Evolutionary conservation across 441 rosid genomes (phyloP).

Genomic region (Viola pubescens): DNA sequence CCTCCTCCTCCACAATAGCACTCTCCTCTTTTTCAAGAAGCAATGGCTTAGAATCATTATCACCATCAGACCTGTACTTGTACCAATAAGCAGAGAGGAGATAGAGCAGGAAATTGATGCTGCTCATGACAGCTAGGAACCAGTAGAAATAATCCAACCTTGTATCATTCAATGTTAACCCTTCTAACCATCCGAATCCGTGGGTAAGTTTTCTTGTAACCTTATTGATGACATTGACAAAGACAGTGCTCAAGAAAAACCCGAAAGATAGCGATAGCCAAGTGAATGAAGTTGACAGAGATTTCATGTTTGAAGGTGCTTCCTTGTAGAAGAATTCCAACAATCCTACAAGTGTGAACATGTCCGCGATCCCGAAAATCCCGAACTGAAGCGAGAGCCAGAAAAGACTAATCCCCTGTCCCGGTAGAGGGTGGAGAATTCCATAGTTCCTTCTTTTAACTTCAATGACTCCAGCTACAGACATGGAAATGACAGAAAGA

Average conservation of each 20-base stretch:
- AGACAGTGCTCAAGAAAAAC: conserved; percentile 32
- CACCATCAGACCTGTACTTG: conserved; percentile 33
- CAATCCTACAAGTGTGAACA: conserved; percentile 41
- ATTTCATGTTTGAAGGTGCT: conserved; percentile 40
- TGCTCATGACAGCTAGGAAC: conserved; percentile 40
- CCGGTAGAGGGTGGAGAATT: neutral
- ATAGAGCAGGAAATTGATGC: conserved; percentile 33
- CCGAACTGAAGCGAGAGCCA: conserved; percentile 40
- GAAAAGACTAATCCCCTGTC: conserved; percentile 28
- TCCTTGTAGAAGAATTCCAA: conserved; percentile 42
- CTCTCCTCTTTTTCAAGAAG: neutral
- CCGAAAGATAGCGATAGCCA: conserved; percentile 33
- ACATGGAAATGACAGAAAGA: conserved; percentile 38
- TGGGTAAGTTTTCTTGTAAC: conserved; percentile 23
- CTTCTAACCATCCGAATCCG: conserved; percentile 41
- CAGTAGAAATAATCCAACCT: conserved; percentile 34
- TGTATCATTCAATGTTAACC: conserved; percentile 20
- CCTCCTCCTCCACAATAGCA: neutral
- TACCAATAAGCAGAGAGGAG: conserved; percentile 44
- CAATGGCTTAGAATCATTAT: neutral
- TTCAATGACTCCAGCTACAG: conserved; percentile 27
- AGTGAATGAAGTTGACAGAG: conserved; percentile 38
- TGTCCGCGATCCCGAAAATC: conserved; percentile 44
- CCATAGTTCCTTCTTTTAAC: conserved; percentile 35
- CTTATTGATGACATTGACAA: conserved; percentile 30